Percentiles rank a stretch among this genome's conserved stretches.
Evolutionary conservation across 495 filamentous ascomycete genomes (phyloP).

Genomic region (Friedmanniomyces simplex): DNA sequence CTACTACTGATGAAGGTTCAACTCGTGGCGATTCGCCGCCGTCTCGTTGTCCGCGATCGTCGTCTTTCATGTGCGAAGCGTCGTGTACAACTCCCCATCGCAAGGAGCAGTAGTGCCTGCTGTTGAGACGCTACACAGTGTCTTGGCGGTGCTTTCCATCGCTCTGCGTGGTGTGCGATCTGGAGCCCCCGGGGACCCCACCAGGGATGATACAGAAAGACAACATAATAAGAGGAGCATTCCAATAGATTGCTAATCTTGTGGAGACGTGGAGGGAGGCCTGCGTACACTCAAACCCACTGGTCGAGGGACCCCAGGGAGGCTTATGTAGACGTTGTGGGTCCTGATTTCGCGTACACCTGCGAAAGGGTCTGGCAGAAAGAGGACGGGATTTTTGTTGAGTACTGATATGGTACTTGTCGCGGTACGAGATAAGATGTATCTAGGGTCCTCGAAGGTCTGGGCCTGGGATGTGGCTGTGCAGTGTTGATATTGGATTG

Average conservation of each 20-base stretch:
- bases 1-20: too few relatives aligned
- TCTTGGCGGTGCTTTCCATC: background rate
- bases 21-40: too few relatives aligned
- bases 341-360: background rate
- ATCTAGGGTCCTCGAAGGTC: background rate
- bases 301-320: background rate
- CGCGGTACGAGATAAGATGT: background rate
- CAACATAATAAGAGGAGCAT: too few relatives aligned
- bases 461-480: background rate
- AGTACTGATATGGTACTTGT: background rate
- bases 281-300: too few relatives aligned
- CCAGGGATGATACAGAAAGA: background rate
- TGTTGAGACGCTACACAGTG: background rate
- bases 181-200: constrained; percentile 1
- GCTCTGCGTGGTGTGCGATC: background rate
- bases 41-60: background rate
- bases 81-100: background rate
- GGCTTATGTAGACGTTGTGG: background rate
- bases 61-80: background rate
- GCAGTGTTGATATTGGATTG: background rate
- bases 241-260: background rate
- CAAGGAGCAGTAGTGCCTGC: background rate
- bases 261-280: background rate
- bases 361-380: background rate
- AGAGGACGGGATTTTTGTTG: background rate